Evolutionary conservation across 495 filamentous ascomycete species (phyloP).

Genomic region (Neurospora africana): DNA sequence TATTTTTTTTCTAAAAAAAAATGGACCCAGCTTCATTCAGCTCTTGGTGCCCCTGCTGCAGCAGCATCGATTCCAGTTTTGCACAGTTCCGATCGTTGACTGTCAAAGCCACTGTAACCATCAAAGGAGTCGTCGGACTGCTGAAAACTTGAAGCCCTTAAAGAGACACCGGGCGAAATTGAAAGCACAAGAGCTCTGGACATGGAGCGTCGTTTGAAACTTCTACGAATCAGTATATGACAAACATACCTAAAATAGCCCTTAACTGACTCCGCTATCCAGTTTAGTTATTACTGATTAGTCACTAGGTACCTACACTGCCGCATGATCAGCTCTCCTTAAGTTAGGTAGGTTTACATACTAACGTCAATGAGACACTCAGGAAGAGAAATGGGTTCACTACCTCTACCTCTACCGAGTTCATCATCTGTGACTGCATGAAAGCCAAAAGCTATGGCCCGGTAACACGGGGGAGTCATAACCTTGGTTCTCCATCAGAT

Average conservation of each 20-base stretch:
- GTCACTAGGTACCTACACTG: no score
- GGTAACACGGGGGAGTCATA: background rate
- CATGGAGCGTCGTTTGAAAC: background rate
- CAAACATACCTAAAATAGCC: background rate
- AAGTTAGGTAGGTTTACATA: no score
- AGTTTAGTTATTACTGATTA: no score
- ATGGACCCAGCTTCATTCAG: background rate
- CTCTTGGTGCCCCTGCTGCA: background rate
- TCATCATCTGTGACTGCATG: background rate
- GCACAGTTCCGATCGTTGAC: background rate
- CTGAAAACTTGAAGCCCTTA: background rate
- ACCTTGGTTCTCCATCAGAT: background rate
- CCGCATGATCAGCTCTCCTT: background rate
- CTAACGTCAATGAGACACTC: background rate
- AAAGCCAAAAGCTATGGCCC: background rate
- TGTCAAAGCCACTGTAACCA: background rate
- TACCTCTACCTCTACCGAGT: background rate
- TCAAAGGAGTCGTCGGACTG: background rate
- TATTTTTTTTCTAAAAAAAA: no score
- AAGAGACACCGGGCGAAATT: background rate
- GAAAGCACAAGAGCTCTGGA: background rate
- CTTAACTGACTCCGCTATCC: background rate
- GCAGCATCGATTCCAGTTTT: background rate
- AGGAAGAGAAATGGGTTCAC: background rate
- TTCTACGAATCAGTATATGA: background rate